These are phyloP conservation scores for Gynochthodes officinalis DNA, from an alignment of 257 asterid genomes.

Conservation along the genomic window DNA sequence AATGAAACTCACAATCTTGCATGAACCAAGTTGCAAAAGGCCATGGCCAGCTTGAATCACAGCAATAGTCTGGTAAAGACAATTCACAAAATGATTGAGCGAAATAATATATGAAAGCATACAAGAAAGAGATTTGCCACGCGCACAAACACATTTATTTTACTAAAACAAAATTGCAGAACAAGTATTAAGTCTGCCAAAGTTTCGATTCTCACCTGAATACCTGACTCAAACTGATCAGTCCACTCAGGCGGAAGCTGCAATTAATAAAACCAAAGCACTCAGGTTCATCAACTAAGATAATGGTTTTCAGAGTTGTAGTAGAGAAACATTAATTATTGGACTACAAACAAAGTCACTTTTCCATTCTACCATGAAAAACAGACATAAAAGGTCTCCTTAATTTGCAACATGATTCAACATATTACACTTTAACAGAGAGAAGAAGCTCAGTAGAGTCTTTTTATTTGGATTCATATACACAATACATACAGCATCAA, in stretches of 20 bases:
- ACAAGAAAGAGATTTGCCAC: no score
- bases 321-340: slow-evolving; percentile 28
- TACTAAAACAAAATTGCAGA: slow-evolving; percentile 3
- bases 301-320: slow-evolving; percentile 24
- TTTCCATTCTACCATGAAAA: slow-evolving; percentile 7
- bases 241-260: slow-evolving; percentile 99
- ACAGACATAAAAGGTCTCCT: neutral
- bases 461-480: slow-evolving; percentile 21
- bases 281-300: slow-evolving; percentile 29
- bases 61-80: slow-evolving; percentile 77
- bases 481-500: slow-evolving; percentile 97
- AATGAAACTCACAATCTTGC: slow-evolving; percentile 80
- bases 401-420: neutral
- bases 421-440: slow-evolving; percentile 3
- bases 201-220: slow-evolving; percentile 59
- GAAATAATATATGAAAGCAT: neutral
- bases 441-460: slow-evolving; percentile 18
- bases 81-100: neutral
- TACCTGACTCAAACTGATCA: slow-evolving; percentile 98
- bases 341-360: slow-evolving; percentile 5
- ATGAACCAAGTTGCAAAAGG: slow-evolving; percentile 91
- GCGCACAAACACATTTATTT: no score
- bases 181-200: neutral
- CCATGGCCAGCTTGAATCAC: slow-evolving; percentile 99
- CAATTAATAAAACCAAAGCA: slow-evolving; percentile 31